These are phyloP conservation scores for Podospora didyma DNA, from an alignment of 495 filamentous ascomycete species.

Conservation along the genomic window DNA sequence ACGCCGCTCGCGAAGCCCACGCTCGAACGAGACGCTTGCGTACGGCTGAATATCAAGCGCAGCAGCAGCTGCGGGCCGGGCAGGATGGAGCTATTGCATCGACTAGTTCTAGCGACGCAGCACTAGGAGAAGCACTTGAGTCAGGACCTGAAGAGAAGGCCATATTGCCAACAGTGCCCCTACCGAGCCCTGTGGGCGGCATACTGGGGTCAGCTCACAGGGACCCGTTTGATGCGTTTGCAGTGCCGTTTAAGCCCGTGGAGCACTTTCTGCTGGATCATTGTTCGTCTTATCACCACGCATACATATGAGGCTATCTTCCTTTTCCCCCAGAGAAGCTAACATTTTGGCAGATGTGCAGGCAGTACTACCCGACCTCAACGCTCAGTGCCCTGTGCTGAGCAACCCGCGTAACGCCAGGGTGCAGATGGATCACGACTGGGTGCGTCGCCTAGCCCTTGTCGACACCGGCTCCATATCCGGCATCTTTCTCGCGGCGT, in stretches of 20 bases:
- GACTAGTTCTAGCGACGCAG: too few species aligned
- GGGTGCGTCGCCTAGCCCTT: neutral
- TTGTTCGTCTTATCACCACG: neutral
- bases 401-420: neutral
- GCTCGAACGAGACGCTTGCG: too few species aligned
- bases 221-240: neutral
- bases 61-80: too few species aligned
- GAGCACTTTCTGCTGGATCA: slow-evolving; percentile 4
- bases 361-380: neutral
- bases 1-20: too few species aligned
- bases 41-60: too few species aligned
- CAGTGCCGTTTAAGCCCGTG: neutral
- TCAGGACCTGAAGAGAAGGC: too few species aligned
- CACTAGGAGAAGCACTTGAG: too few species aligned
- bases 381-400: neutral
- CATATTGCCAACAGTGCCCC: too few species aligned
- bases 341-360: neutral
- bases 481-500: neutral
- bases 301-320: too few species aligned
- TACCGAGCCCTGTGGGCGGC: too few species aligned
- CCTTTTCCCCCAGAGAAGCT: neutral
- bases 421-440: neutral
- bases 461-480: neutral
- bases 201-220: too few species aligned
- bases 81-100: too few species aligned